phyloP scores from a whole-genome alignment of 805 yeast genomes.

The Metschnikowia proteae region DNA sequence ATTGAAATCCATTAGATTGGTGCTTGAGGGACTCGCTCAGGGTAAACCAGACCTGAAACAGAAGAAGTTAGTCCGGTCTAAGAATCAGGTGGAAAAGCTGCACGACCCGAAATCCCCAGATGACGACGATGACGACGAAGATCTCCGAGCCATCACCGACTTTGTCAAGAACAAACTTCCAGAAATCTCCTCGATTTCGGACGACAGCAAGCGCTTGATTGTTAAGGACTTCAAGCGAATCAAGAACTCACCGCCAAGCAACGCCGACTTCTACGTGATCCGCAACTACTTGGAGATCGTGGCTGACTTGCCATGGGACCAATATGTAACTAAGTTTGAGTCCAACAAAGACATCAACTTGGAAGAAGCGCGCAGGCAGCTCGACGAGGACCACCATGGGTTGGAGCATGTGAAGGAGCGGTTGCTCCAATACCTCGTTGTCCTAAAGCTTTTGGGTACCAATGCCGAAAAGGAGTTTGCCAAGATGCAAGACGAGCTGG shows the following conservation, averaged over 20 bases:
- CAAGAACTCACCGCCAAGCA: conserved; percentile 44
- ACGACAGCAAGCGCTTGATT: conserved; percentile 39
- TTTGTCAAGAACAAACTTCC: conserved; percentile 38
- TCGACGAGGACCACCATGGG: conserved; percentile 79
- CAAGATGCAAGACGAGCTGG: conserved; percentile 8
- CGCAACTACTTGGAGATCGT: conserved; percentile 62
- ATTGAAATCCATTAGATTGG: conserved; percentile 46
- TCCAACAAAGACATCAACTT: conserved; percentile 49
- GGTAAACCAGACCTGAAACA: conserved; percentile 1
- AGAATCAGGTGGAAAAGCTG: not conserved
- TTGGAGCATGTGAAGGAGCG: conserved; percentile 69
- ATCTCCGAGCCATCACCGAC: conserved; percentile 32
- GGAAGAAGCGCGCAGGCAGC: conserved; percentile 46
- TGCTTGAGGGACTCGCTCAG: conserved; percentile 42
- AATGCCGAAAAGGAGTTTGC: conserved; percentile 30
- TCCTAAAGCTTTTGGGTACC: conserved; percentile 54
- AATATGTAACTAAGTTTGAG: conserved; percentile 26
- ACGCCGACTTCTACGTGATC: conserved; percentile 62
- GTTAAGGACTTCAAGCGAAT: conserved; percentile 53
- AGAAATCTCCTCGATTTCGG: conserved; percentile 27
- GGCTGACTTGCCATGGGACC: conserved; percentile 62
- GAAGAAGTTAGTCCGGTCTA: conserved; percentile 8
- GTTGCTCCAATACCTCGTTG: conserved; percentile 74
- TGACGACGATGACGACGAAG: conserved; percentile 46
- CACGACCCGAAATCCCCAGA: conserved; percentile 5